Evolutionary conservation across 2,329 filamentous ascomycete species (phyloP), one percentile per base, ranked within the genome.

Genomic region (Fusarium vanettenii): DNA sequence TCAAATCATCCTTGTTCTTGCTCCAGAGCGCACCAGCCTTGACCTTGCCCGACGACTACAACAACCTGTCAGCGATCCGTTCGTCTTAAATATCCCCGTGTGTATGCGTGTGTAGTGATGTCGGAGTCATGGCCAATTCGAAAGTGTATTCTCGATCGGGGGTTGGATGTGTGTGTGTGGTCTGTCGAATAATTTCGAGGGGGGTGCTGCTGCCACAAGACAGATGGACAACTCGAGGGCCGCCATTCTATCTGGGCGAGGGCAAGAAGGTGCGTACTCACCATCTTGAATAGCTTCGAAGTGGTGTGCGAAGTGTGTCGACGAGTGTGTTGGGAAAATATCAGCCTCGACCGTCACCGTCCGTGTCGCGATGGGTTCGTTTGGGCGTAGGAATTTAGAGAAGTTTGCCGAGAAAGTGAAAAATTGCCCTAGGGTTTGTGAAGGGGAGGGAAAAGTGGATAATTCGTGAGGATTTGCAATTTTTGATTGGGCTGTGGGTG

Each of bases 1-100:
- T 91, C 87, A 99, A 91, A 84, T 99, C 97, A 85, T 98, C 95
- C 93, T 98, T 98, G 93, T 91, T 95, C 95, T 99, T 99, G 90
- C 92, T 92, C 97, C 97, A 98, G 88, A 99, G 95, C 89, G 94
- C 91, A 89, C 91, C 92, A 87, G 96, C 92, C 94, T 98, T 98
- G 89, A 99, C 95, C 92, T 92, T 92, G 80, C 83, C 82, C 79
- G 85, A 85, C 83, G 85, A 86, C 85, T 86, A 78, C 67, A 52
- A 52, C 25, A 81, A 70, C 67, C 71, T 78, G 80, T 82, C 78
- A 82, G 80, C 75, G 72, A 70, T 74, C 69, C 72, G 66, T 70
- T 78, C 75, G 62, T 72, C 66, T 72, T 52, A 60, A 66, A 45
- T 64, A 63, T 27, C 69, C 41, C 45, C 55, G 33, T 50, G 43